phyloP scores from a whole-genome alignment of 2,329 filamentous ascomycete species.

The Aspergillus amoenus region DNA sequence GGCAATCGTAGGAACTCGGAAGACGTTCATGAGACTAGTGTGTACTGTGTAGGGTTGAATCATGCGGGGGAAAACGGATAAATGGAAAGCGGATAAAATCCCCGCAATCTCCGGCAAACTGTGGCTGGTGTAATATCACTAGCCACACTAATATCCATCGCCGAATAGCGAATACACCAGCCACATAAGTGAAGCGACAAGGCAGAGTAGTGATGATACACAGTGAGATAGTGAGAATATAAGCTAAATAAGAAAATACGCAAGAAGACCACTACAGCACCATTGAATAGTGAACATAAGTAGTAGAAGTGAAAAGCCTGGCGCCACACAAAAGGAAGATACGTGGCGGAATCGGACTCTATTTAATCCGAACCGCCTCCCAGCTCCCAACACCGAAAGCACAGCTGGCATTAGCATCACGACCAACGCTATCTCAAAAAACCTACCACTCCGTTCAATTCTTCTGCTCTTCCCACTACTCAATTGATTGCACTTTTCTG shows the following conservation, averaged over 20 bases:
- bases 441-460: background rate
- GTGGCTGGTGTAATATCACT: background rate
- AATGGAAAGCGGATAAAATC: background rate
- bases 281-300: too few species aligned
- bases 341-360: background rate
- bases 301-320: background rate
- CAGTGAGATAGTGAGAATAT: too few species aligned
- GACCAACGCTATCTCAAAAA: background rate
- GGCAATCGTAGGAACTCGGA: background rate
- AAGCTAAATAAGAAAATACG: too few species aligned
- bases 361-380: constrained; percentile 1
- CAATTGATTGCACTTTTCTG: background rate
- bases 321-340: background rate
- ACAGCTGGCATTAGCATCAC: constrained; percentile 13
- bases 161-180: too few species aligned
- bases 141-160: background rate
- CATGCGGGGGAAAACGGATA: background rate
- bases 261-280: too few species aligned
- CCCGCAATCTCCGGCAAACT: background rate
- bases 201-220: too few species aligned
- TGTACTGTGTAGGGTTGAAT: too few species aligned
- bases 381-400: constrained; percentile 11
- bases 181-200: too few species aligned
- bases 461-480: background rate
- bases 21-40: too few species aligned